Evolutionary conservation across 164 flowering plant genomes (phyloP).

Genomic region (Annona squamosa): DNA sequence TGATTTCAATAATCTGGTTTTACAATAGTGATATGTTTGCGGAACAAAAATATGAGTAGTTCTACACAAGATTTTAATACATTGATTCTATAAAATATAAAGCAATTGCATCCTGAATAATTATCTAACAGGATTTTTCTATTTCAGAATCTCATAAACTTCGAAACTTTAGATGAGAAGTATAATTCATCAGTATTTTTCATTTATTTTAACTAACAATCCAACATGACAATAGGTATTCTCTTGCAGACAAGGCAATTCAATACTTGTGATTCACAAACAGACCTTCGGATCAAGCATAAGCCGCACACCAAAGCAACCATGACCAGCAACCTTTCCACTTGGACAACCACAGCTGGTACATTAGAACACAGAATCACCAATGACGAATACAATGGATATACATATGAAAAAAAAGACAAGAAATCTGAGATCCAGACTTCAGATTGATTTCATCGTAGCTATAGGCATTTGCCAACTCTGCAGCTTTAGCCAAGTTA

Average conservation of each 20-base stretch:
- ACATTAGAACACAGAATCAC: conserved; percentile 3
- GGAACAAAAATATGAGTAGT: background rate
- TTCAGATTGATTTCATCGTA: conserved; percentile 96
- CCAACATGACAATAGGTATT: background rate
- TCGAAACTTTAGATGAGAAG: background rate
- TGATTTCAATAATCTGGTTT: background rate
- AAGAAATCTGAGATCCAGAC: conserved; percentile 28
- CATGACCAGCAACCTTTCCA: conserved; percentile 90
- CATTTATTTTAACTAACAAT: background rate
- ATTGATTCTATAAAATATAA: background rate
- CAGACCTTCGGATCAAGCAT: conserved; percentile 92
- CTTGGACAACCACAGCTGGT: conserved; percentile 98
- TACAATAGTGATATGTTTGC: no score
- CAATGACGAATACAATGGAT: background rate
- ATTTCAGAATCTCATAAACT: background rate
- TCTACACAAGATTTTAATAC: background rate
- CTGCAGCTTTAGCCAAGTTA: conserved; percentile 77
- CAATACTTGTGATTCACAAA: background rate
- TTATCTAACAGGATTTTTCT: background rate
- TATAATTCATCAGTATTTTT: no score
- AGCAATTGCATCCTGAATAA: background rate
- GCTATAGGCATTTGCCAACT: conserved; percentile 65
- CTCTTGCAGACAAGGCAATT: background rate
- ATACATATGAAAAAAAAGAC: background rate
- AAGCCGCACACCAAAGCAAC: conserved; percentile 89